A percentile compares a stretch with the other conserved stretches of the same genome.
These are phyloP conservation scores for Backusella morwellensis DNA, from an alignment of 192 early-diverging fungal species.

Conservation along the genomic window DNA sequence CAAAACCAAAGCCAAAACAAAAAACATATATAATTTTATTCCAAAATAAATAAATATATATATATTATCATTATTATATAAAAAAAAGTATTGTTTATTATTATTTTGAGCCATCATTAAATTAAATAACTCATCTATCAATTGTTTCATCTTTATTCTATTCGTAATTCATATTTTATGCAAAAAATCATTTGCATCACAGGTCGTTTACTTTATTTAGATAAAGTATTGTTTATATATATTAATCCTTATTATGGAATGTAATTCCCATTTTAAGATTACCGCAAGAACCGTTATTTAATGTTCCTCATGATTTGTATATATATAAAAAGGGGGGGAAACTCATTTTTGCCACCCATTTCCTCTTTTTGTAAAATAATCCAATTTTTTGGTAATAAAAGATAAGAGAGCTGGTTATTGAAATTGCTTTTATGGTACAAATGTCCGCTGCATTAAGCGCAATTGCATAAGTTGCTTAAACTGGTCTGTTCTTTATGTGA, in stretches of 20 bases:
- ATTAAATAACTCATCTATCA: neutral
- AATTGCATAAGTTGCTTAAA: neutral
- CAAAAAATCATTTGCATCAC: neutral
- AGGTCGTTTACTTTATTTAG: neutral
- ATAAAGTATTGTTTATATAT: neutral
- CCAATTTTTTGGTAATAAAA: neutral
- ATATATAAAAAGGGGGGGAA: neutral
- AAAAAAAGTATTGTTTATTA: neutral
- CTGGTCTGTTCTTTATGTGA: neutral
- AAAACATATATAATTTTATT: neutral
- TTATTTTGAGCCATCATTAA: slow-evolving; percentile 2
- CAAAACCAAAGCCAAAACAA: neutral
- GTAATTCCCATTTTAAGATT: neutral
- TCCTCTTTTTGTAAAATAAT: neutral
- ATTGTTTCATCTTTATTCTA: neutral
- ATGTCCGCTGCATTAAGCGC: neutral
- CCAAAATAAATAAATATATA: neutral
- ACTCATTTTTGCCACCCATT: neutral
- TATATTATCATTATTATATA: neutral
- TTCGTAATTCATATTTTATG: slow-evolving; percentile 1
- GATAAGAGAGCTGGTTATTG: neutral
- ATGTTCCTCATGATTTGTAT: neutral
- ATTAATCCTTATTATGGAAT: neutral
- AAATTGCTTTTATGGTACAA: neutral
- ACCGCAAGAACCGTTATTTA: neutral